These are phyloP conservation scores for Colletotrichum spinosum DNA, from an alignment of 2,329 filamentous ascomycete genomes.

Conservation along the genomic window DNA sequence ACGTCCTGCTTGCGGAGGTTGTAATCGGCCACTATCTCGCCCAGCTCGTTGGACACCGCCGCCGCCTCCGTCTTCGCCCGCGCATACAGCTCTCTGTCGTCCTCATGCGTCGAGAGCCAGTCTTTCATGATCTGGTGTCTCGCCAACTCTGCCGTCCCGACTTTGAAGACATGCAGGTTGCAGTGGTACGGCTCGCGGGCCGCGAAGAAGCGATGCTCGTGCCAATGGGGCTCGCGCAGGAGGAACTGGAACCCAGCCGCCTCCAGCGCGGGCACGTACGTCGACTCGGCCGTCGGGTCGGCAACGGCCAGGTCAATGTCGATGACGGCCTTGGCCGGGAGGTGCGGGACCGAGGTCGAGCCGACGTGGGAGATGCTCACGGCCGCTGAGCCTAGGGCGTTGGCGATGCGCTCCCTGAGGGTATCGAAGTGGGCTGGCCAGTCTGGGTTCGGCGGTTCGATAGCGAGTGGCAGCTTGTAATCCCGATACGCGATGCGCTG, in stretches of 20 bases:
- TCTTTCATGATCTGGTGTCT: constrained; percentile 59
- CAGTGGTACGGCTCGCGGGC: constrained; percentile 47
- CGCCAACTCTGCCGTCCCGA: constrained; percentile 53
- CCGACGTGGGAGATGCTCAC: constrained; percentile 59
- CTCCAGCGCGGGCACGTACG: constrained; percentile 57
- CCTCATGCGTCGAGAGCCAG: constrained; percentile 52
- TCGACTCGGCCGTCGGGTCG: constrained; percentile 52
- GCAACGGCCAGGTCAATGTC: constrained; percentile 62
- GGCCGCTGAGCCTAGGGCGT: constrained; percentile 48
- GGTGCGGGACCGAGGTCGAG: constrained; percentile 61
- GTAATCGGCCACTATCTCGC: constrained; percentile 52
- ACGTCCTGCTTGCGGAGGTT: constrained; percentile 54
- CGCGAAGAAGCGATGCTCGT: constrained; percentile 60
- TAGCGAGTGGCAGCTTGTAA: constrained; percentile 40
- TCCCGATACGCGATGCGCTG: constrained; percentile 44
- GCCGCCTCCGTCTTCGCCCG: constrained; percentile 52
- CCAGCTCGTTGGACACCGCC: constrained; percentile 42
- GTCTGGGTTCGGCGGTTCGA: constrained; percentile 50
- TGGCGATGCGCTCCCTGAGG: constrained; percentile 48
- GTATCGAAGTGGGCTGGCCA: constrained; percentile 50
- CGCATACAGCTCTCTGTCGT: constrained; percentile 55
- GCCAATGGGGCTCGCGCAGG: constrained; percentile 58
- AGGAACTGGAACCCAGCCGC: constrained; percentile 58
- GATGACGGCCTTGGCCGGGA: constrained; percentile 64
- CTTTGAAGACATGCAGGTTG: constrained; percentile 63